phyloP scores from a whole-genome alignment of 1,284 basidiomycete genomes.

The Pseudozyma thailandica region DNA sequence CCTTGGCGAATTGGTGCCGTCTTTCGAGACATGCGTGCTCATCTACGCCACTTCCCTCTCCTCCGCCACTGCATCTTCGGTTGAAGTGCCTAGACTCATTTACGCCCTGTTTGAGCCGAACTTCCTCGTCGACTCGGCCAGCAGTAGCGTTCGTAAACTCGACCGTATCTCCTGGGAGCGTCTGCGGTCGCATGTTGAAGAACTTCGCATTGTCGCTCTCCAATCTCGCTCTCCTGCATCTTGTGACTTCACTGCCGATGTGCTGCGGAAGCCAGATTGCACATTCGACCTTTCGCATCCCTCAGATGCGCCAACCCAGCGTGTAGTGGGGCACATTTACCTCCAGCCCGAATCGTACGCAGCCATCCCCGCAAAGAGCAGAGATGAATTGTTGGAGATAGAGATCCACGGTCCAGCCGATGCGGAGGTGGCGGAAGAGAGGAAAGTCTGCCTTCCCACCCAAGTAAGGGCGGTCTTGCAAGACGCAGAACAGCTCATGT shows the following conservation, averaged over 20 bases:
- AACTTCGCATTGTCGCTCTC: constrained; percentile 42
- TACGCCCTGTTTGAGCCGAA: constrained; percentile 52
- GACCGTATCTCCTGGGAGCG: constrained; percentile 45
- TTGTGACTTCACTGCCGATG: too few species aligned
- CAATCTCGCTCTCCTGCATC: constrained; percentile 22
- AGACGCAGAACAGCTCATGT: constrained; percentile 21
- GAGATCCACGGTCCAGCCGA: constrained; percentile 20
- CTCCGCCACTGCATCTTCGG: neutral
- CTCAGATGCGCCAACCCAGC: constrained; percentile 1
- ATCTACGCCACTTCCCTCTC: constrained; percentile 20
- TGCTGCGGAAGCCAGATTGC: constrained; percentile 24
- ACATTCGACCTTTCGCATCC: constrained; percentile 32
- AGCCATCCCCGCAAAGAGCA: constrained; percentile 15
- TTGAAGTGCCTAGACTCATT: constrained; percentile 6
- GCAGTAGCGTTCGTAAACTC: constrained; percentile 15
- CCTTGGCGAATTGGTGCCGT: constrained; percentile 26
- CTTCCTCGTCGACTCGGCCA: constrained; percentile 35
- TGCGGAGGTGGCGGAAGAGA: constrained; percentile 1
- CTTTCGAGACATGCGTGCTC: constrained; percentile 47
- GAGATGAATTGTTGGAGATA: constrained; percentile 36
- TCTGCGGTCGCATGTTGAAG: constrained; percentile 45
- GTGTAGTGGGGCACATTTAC: constrained; percentile 12
- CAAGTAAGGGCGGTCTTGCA: constrained; percentile 27
- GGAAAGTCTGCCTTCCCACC: constrained; percentile 13
- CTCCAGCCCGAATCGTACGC: constrained; percentile 33